Conservation (phyloP, 1,284 basidiomycete species). For the Tremellales sp. region DNA sequence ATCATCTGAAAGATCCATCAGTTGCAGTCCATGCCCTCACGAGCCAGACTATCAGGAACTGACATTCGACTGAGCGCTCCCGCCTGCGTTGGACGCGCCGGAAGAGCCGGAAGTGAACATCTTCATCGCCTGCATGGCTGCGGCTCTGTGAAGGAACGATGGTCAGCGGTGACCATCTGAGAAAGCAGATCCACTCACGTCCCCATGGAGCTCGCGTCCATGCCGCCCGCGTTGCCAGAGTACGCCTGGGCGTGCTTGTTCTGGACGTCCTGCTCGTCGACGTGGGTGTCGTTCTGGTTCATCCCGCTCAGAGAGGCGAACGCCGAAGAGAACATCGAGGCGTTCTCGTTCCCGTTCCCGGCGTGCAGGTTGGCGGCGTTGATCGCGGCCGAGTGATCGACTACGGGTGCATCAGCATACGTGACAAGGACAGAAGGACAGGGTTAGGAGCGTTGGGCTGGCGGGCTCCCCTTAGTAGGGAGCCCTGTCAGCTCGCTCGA, state of each 20-base stretch:
- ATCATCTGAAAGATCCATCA: conserved; percentile 56
- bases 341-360: conserved; percentile 39
- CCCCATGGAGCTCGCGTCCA: conserved; percentile 62
- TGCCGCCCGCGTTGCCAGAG: conserved; percentile 52
- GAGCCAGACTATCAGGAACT: conserved; percentile 5
- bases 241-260: conserved; percentile 56
- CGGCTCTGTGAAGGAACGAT: conserved; percentile 55
- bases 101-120: conserved; percentile 57
- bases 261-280: conserved; percentile 64
- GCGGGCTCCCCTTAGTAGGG: too few species aligned
- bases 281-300: conserved; percentile 30
- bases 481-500: too few species aligned
- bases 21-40: neutral
- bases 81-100: conserved; percentile 42
- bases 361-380: conserved; percentile 39
- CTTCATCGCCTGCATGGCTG: conserved; percentile 62
- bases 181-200: conserved; percentile 17
- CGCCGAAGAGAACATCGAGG: conserved; percentile 31
- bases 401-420: conserved; percentile 19
- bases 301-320: conserved; percentile 25
- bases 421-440: too few species aligned
- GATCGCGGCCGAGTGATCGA: conserved; percentile 38
- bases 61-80: conserved; percentile 44
- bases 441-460: too few species aligned
- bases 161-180: neutral